Conservation (phyloP, 2,329 filamentous ascomycete genomes). For the Talaromyces atroroseus region DNA sequence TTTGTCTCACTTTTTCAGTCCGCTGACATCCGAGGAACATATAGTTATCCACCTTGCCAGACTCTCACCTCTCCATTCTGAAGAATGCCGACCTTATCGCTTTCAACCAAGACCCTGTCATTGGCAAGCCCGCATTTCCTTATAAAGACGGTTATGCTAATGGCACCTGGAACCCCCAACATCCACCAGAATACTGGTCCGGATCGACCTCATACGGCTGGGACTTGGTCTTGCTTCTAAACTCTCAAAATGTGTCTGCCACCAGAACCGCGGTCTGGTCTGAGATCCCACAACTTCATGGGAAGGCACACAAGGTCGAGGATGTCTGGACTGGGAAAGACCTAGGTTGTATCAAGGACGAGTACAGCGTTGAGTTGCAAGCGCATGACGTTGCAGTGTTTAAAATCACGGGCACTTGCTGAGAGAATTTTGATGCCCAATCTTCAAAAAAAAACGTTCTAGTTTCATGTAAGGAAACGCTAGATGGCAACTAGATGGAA, state of each 20-base stretch:
- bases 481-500: not conserved
- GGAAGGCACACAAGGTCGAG: constrained; percentile 17
- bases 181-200: constrained; percentile 34
- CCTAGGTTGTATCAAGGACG: constrained; percentile 25
- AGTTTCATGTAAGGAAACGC: not conserved
- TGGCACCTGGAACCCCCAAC: constrained; percentile 28
- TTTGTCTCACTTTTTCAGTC: not conserved
- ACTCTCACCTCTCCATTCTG: constrained; percentile 37
- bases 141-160: constrained; percentile 36
- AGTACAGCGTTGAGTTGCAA: constrained; percentile 20
- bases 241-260: constrained; percentile 21
- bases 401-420: constrained; percentile 20
- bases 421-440: not conserved
- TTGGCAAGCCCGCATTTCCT: constrained; percentile 41
- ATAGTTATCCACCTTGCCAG: constrained; percentile 32
- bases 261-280: constrained; percentile 24
- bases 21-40: not conserved
- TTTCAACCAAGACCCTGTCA: constrained; percentile 45
- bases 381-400: constrained; percentile 28
- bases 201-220: constrained; percentile 26
- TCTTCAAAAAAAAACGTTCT: not conserved
- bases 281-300: constrained; percentile 26
- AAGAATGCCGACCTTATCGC: constrained; percentile 36
- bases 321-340: constrained; percentile 28
- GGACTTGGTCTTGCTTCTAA: constrained; percentile 29